These are phyloP conservation scores for Rehmannia glutinosa DNA, from an alignment of 257 asterid species.

Conservation along the genomic window DNA sequence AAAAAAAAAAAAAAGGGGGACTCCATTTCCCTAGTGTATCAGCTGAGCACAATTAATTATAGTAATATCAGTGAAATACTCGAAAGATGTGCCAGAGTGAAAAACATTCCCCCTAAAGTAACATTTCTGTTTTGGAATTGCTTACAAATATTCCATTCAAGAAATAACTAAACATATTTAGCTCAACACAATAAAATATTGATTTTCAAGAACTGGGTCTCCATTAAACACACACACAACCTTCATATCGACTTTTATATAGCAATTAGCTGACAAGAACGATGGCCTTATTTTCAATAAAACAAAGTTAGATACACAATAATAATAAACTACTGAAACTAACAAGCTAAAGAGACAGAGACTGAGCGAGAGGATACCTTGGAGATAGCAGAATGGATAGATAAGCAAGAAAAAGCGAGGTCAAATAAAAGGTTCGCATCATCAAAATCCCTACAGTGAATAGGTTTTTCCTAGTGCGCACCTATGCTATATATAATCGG, in stretches of 20 bases:
- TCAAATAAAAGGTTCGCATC: slow-evolving; percentile 17
- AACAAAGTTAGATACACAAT: background rate
- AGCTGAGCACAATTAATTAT: background rate
- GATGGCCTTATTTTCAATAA: too few relatives aligned
- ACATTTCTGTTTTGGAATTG: too few relatives aligned
- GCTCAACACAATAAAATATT: background rate
- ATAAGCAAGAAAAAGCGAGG: slow-evolving; percentile 17
- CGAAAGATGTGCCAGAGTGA: background rate
- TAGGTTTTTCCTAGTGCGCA: too few relatives aligned
- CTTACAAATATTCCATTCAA: too few relatives aligned
- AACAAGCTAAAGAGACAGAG: background rate
- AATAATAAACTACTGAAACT: background rate
- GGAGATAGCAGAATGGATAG: slow-evolving; percentile 17
- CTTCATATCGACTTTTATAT: too few relatives aligned
- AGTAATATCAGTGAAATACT: background rate
- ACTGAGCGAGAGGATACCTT: slow-evolving; percentile 18
- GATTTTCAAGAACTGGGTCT: slow-evolving; percentile 10
- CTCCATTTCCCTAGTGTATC: background rate
- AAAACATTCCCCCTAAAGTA: background rate
- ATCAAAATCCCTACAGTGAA: background rate
- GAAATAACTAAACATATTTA: background rate
- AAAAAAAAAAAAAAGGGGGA: too few relatives aligned
- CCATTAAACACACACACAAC: background rate
- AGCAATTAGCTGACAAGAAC: too few relatives aligned
- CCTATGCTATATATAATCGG: too few relatives aligned